These are phyloP conservation scores for Candida pseudoviswanathii DNA, from an alignment of 1,139 yeast genomes.

Conservation along the genomic window DNA sequence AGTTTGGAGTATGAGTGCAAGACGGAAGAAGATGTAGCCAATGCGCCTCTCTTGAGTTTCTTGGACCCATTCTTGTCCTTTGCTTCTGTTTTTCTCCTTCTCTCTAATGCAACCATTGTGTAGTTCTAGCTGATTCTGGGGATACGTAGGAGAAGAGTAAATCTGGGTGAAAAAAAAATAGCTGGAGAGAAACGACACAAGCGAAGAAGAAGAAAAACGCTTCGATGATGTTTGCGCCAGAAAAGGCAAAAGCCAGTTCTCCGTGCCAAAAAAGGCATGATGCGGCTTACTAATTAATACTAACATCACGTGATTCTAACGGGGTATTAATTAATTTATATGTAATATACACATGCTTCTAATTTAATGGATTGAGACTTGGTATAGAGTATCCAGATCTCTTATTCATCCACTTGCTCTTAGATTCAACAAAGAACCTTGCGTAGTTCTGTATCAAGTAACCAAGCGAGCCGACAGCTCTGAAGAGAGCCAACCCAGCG, in stretches of 20 bases:
- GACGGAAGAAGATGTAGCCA: constrained; percentile 43
- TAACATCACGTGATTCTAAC: too few relatives aligned
- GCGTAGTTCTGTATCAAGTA: constrained; percentile 55
- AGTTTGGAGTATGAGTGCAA: constrained; percentile 52
- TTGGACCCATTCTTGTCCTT: constrained; percentile 17
- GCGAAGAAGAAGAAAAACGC: too few relatives aligned
- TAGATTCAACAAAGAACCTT: constrained; percentile 42
- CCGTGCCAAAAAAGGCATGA: too few relatives aligned
- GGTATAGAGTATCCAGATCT: constrained; percentile 41
- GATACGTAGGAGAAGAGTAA: too few relatives aligned
- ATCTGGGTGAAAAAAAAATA: too few relatives aligned
- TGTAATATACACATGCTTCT: too few relatives aligned
- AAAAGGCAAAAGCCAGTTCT: too few relatives aligned
- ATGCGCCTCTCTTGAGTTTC: constrained; percentile 31
- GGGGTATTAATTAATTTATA: too few relatives aligned
- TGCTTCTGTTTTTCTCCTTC: constrained; percentile 33
- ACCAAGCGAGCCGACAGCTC: constrained; percentile 76
- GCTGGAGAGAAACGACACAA: too few relatives aligned
- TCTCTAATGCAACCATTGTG: constrained; percentile 47
- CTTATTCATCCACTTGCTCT: constrained; percentile 45
- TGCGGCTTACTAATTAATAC: too few relatives aligned
- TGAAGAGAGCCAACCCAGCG: constrained; percentile 74
- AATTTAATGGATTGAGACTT: constrained; percentile 37
- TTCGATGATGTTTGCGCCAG: too few relatives aligned
- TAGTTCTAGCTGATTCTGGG: too few relatives aligned